Base-by-base conservation (phyloP, 2,329 filamentous ascomycete genomes). In the Xylaria sp. region DNA sequence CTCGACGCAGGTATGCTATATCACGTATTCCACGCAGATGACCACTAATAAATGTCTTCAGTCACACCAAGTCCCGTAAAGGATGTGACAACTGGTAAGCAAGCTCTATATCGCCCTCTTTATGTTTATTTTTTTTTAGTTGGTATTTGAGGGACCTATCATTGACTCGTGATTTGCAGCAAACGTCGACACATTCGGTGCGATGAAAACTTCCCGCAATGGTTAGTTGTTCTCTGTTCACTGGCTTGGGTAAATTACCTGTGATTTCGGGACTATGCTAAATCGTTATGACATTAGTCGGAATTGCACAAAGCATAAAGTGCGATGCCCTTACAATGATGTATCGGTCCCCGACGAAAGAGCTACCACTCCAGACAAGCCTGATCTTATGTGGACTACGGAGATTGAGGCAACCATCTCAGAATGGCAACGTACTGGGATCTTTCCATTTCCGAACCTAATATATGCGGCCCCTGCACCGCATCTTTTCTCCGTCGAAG, bases 221-320 rank as follows among this genome's bases (percentile, higher is more conserved):
- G 94, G 93, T 96, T 83, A n/a, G n/a, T n/a, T n/a, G n/a, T n/a
- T n/a, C n/a, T n/a, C n/a, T 71, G 85, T 77, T 68, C 77, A 62
- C 75, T 64, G 56, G 35, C 57, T 43, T 25, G 44, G 9, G 19
- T 33, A 21, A 46, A 13, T n/a, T 60, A 29, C 33, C 61, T 53
- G 55, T 66, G 40, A 62, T 61, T 8, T 29, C 21, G 15, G 21
- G 6, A n/a, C n/a, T n/a, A 23, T 3, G 7, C 29, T 19, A 3
- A 4, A 10, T 5, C 13, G 58, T 65, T 41, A 62, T 38, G 10
- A 51, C 8, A 23, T 43, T 73, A 96, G 93, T 81, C 92, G 92
- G 73, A 99, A 99, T 79, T 99, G 95, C 80, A 97, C 94, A 64
- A 99, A 98, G 80, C 95, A 99, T 80, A 97, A 97, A 81, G 95